A percentile compares a stretch with the other conserved stretches of the same genome.
Conservation (phyloP, 2,329 filamentous ascomycete species). For the Rugonectria rugulosa region DNA sequence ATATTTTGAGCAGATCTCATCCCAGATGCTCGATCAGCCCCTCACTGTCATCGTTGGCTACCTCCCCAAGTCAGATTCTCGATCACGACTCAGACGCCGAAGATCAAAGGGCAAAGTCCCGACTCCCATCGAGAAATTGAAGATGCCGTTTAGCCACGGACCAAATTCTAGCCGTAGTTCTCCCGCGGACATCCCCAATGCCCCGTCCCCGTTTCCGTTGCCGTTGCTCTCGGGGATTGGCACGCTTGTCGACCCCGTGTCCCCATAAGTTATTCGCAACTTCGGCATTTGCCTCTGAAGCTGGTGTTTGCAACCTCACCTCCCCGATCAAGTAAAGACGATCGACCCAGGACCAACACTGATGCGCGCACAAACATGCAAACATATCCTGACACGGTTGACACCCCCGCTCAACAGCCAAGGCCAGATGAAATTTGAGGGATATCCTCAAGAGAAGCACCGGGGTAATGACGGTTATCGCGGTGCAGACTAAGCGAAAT, state of each 20-base stretch:
- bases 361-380: no score
- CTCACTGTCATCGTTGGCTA: no score
- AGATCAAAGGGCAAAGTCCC: no score
- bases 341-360: no score
- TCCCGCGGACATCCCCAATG: background rate
- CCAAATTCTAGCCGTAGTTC: background rate
- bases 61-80: no score
- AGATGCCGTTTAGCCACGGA: no score
- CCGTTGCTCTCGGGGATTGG: background rate
- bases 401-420: no score
- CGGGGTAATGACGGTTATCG: background rate
- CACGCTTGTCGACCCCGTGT: background rate
- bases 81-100: no score
- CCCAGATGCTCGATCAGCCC: background rate
- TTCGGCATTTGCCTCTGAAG: background rate
- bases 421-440: no score
- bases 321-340: background rate
- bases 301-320: background rate
- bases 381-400: no score
- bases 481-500: conserved; percentile 12
- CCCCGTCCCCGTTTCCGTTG: background rate
- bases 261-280: background rate
- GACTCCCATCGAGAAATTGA: no score
- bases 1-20: background rate
- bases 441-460: background rate